A percentile compares a stretch with the other conserved stretches of the same genome.
These are phyloP conservation scores for Russula sp. DNA, from an alignment of 768 basidiomycete genomes.

Conservation along the genomic window DNA sequence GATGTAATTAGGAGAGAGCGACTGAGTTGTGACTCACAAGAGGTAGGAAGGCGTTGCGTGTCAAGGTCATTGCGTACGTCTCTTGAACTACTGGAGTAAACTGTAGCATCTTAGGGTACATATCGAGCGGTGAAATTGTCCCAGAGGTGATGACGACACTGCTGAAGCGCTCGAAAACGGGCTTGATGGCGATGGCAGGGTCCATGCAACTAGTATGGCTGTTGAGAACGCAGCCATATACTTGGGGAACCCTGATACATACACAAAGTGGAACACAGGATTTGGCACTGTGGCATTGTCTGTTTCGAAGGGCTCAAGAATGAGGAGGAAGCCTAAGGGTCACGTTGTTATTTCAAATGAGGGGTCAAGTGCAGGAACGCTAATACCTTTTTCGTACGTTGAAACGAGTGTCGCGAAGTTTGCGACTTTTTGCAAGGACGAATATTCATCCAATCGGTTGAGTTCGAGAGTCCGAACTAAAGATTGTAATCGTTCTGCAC, in stretches of 20 bases:
- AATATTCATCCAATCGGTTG: conserved; percentile 83
- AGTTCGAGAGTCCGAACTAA: conserved; percentile 89
- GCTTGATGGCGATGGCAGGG: conserved; percentile 94
- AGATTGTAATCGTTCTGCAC: conserved; percentile 91
- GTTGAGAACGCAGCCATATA: not conserved
- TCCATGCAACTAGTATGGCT: conserved; percentile 75
- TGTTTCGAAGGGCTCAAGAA: conserved; percentile 97
- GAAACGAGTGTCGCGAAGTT: conserved; percentile 93
- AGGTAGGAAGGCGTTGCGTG: conserved; percentile 92
- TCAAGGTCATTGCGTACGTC: conserved; percentile 96
- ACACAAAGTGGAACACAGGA: conserved; percentile 98
- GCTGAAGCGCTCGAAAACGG: conserved; percentile 96
- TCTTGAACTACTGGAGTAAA: conserved; percentile 97
- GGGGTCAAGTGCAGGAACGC: not conserved
- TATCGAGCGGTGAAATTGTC: conserved; percentile 96
- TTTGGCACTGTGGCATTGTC: conserved; percentile 98
- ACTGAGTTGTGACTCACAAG: conserved; percentile 45
- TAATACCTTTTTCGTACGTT: conserved; percentile 90
- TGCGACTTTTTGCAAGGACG: conserved; percentile 91
- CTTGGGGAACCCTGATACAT: conserved; percentile 17
- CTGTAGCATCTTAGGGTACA: conserved; percentile 99
- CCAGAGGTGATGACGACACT: conserved; percentile 98
- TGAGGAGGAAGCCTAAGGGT: conserved; percentile 79
- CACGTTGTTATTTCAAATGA: conserved; percentile 1
- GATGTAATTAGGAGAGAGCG: not conserved